These are phyloP conservation scores for Eucalyptus regnans DNA, from an alignment of 345 rosid species.

Conservation along the genomic window DNA sequence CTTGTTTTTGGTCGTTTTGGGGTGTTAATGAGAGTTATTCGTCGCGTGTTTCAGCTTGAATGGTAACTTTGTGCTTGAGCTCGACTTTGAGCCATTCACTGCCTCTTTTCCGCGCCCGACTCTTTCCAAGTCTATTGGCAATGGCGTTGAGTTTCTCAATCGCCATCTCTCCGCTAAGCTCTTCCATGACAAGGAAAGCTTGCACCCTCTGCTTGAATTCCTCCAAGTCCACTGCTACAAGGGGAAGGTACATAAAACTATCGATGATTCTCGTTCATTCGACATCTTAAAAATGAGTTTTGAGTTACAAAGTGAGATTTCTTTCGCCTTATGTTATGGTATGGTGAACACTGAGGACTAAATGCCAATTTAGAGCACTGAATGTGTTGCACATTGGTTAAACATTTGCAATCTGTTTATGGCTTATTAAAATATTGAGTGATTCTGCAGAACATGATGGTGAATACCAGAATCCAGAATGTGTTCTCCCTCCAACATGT, in stretches of 20 bases:
- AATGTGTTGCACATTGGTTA: background rate
- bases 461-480: constrained; percentile 61
- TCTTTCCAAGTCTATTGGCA: constrained; percentile 71
- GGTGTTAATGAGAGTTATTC: background rate
- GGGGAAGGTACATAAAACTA: constrained; percentile 45
- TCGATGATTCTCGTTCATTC: background rate
- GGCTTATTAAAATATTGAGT: background rate
- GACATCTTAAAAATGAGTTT: background rate
- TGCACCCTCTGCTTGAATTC: constrained; percentile 87
- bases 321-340: background rate
- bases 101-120: constrained; percentile 88
- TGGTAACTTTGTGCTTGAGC: constrained; percentile 71
- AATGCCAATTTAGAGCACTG: background rate
- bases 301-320: background rate
- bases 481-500: constrained; percentile 54
- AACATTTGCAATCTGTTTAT: background rate
- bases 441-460: constrained; percentile 63
- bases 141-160: constrained; percentile 94
- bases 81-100: constrained; percentile 87
- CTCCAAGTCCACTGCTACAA: constrained; percentile 69
- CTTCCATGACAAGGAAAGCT: constrained; percentile 92
- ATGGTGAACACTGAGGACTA: background rate
- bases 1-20: background rate
- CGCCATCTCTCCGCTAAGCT: constrained; percentile 91
- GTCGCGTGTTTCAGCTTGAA: constrained; percentile 30